Evolutionary conservation across 1,139 yeast species (phyloP), one percentile per base, ranked within the genome.

Genomic region (Casaregolazyma lundiana): DNA sequence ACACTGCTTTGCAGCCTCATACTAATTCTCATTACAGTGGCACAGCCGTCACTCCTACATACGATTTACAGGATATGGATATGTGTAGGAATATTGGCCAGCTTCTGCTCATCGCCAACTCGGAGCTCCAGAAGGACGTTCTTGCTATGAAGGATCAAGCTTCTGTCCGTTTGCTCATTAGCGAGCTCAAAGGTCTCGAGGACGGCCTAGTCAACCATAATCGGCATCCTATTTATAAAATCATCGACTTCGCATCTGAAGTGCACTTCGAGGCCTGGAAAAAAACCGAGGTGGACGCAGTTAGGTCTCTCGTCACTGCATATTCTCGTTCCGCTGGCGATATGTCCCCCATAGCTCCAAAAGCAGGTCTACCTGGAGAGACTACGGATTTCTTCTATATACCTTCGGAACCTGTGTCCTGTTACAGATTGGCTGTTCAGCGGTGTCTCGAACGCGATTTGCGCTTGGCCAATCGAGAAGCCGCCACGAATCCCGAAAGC

Each of bases 181-280:
- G 70, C 30, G 85, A 79, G 54, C 55, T 78, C 19, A 66, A 67
- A 38, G 71, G 67, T 45, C 56, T 71, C 4, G 61, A 68, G 34
- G 68, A 69, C 30, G 72, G 70, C 52, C 60, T 73, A 32, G 67
- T 66, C 11, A 69, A 68, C 37, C 75, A 73, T 50, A 60, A 70
- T 45, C 76, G 78, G 3, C 67, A 65, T 19, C 67, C 69, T 26
- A 60, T 50, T 17, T 60, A 53, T 45, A 51, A 62, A 7, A 67
- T 70, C 1, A 66, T 65, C 16, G 73, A 72, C 51, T 84, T 84
- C 59, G 56, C 60, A 1, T 54, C 69, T 0, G 60, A 58, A 1
- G 62, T 64, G 6, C 71, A 66, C 4, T 81, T 76, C 59, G 59
- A 65, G n/a, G 57, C 55, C 1, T 83, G 89, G 87, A 80, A 80